Conservation (phyloP, 345 rosid genomes). For the Eucalyptus sp. region DNA sequence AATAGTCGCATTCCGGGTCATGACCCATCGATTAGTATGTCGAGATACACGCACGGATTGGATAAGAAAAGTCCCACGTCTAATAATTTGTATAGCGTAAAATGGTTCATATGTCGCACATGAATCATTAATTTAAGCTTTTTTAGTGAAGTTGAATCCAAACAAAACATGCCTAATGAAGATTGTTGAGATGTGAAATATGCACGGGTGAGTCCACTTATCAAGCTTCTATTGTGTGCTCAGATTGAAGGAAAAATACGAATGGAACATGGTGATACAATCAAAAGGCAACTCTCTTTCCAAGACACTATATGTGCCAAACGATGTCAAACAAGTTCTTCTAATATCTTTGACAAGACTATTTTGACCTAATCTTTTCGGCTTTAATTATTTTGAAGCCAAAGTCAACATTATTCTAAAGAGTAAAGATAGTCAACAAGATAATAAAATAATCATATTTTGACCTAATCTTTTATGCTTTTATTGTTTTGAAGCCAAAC, state of each 20-base stretch:
- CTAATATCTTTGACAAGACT: neutral
- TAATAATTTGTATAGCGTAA: too few relatives aligned
- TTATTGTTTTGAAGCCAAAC: too few relatives aligned
- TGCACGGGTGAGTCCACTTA: neutral
- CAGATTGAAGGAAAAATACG: neutral
- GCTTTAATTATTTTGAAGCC: neutral
- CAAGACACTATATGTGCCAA: neutral
- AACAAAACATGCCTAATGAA: neutral
- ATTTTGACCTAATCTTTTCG: neutral
- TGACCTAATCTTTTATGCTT: too few relatives aligned
- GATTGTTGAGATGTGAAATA: neutral
- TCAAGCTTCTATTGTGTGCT: neutral
- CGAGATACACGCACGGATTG: rapidly evolving
- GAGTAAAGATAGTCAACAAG: too few relatives aligned
- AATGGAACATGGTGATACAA: neutral
- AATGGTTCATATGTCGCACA: neutral
- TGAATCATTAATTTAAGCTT: neutral
- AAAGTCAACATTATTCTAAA: neutral
- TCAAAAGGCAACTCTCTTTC: neutral
- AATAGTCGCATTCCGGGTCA: neutral
- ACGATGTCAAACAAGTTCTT: neutral
- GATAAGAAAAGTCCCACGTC: rapidly evolving
- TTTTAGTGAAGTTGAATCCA: neutral
- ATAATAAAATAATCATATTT: too few relatives aligned
- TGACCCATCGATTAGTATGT: neutral